Evolutionary conservation across 1,284 basidiomycete species (phyloP).

Genomic region (Irpex rosettiformis): DNA sequence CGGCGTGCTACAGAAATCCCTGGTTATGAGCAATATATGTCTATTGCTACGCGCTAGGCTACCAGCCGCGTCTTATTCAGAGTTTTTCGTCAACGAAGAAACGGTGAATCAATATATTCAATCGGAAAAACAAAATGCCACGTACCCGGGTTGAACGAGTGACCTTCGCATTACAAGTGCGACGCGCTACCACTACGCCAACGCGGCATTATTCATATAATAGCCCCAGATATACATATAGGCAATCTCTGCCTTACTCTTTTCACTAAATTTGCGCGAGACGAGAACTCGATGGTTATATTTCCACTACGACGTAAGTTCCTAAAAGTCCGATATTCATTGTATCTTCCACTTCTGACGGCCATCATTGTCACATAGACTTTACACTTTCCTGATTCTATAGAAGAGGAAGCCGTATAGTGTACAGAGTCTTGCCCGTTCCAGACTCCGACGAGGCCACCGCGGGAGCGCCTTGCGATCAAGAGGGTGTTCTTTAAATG

Average conservation of each 20-base stretch:
- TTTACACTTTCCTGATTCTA: not conserved
- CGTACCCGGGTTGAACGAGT: constrained; percentile 33
- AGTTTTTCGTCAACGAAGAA: too few species aligned
- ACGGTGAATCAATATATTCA: too few species aligned
- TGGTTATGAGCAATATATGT: too few species aligned
- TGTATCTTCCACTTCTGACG: not conserved
- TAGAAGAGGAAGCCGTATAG: not conserved
- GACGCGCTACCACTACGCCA: constrained; percentile 35
- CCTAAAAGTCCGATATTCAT: not conserved
- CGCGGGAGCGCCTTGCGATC: not conserved
- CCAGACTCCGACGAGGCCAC: not conserved
- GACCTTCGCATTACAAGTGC: constrained; percentile 35
- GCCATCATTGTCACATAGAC: not conserved
- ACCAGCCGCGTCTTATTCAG: too few species aligned
- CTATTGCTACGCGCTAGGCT: too few species aligned
- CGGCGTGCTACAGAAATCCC: constrained; percentile 40
- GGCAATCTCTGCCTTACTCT: too few species aligned
- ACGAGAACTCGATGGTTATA: not conserved
- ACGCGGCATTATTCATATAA: constrained; percentile 27
- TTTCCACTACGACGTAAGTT: not conserved
- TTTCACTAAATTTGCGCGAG: not conserved
- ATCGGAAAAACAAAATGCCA: constrained; percentile 24
- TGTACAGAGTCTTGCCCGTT: not conserved
- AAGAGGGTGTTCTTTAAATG: not conserved
- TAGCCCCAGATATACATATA: too few species aligned